phyloP scores from a whole-genome alignment of 306 rosid genomes.

The Prunus fruticosa region DNA sequence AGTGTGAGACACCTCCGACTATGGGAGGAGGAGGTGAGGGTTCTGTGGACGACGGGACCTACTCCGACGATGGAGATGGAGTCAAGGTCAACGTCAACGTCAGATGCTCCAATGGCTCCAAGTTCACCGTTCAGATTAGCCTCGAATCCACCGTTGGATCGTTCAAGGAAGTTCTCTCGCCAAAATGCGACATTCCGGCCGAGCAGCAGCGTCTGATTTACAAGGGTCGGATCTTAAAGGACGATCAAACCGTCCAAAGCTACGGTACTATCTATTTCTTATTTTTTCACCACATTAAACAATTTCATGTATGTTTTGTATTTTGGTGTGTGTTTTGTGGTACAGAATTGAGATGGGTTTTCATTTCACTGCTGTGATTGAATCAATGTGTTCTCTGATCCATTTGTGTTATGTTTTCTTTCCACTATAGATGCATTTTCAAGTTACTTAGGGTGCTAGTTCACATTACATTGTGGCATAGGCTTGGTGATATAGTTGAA shows the following conservation, averaged over 20 bases:
- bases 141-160: constrained; percentile 55
- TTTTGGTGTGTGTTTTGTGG: constrained; percentile 16
- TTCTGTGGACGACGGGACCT: constrained; percentile 33
- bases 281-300: neutral
- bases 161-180: constrained; percentile 54
- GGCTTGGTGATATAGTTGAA: neutral
- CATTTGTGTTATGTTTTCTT: neutral
- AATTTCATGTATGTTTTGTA: neutral
- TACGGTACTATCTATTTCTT: constrained; percentile 41
- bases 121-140: constrained; percentile 51
- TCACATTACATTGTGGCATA: neutral
- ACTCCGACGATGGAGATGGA: constrained; percentile 32
- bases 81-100: constrained; percentile 57
- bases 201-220: constrained; percentile 84
- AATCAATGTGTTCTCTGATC: constrained; percentile 1
- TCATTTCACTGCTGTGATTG: neutral
- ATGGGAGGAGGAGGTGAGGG: constrained; percentile 70
- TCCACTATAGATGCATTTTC: neutral
- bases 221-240: constrained; percentile 84
- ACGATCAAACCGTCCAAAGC: constrained; percentile 72
- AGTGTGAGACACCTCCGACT: constrained; percentile 20
- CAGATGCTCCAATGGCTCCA: constrained; percentile 73
- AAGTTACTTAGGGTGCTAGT: neutral
- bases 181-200: constrained; percentile 50
- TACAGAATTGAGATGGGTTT: neutral